Evolutionary conservation across 257 asterid genomes (phyloP).

Genomic region (Parsonsia alboflavescens): DNA sequence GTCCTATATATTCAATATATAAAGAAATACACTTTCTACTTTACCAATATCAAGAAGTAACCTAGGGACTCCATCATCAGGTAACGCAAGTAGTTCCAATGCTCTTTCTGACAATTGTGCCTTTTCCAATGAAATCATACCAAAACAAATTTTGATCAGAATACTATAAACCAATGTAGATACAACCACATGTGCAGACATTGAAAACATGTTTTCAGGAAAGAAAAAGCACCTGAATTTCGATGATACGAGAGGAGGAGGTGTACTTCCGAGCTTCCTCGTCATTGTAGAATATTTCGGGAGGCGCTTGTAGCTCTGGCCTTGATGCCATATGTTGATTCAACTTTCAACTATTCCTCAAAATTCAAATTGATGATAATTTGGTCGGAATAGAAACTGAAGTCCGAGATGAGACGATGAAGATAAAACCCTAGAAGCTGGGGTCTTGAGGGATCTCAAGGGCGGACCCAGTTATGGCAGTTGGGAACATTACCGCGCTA

Average conservation of each 20-base stretch:
- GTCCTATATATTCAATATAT: not conserved
- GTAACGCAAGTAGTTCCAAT: constrained; percentile 84
- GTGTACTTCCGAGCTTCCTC: constrained; percentile 96
- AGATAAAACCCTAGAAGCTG: not conserved
- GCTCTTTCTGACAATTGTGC: constrained; percentile 91
- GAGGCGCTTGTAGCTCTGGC: constrained; percentile 96
- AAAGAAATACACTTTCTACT: not conserved
- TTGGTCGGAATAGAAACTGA: not conserved
- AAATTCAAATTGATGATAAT: not conserved
- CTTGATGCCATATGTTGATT: constrained; percentile 53
- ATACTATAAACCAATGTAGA: not conserved
- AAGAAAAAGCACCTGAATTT: constrained; percentile 56
- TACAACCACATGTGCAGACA: not conserved
- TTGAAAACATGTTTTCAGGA: not conserved
- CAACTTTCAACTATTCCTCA: not conserved
- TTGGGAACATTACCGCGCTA: not conserved
- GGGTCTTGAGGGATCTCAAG: not conserved
- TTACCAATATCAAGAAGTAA: constrained; percentile 74
- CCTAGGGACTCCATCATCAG: constrained; percentile 72
- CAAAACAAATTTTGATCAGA: constrained; percentile 4
- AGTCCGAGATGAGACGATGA: not conserved
- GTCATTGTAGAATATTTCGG: constrained; percentile 86
- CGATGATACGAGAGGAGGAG: constrained; percentile 92
- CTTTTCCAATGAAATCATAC: constrained; percentile 27
- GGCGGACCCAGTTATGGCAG: not conserved